Evolutionary conservation across 306 rosid genomes (phyloP).

Genomic region (Styphnolobium japonicum): DNA sequence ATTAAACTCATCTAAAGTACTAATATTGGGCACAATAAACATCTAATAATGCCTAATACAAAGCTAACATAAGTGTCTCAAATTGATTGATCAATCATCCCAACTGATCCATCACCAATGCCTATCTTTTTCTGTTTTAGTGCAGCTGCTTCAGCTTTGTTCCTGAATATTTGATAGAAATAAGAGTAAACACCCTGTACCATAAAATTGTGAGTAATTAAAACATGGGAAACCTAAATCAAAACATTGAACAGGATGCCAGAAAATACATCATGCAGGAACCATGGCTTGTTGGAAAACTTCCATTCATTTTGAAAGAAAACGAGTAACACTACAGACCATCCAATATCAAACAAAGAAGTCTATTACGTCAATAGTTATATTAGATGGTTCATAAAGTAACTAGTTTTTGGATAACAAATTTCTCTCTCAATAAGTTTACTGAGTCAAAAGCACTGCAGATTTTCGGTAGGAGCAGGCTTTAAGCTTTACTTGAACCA

Average conservation of each 20-base stretch:
- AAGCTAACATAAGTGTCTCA: no score
- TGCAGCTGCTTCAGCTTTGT: slow-evolving; percentile 71
- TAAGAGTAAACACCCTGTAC: slow-evolving; percentile 99
- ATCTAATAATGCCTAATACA: no score
- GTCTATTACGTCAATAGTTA: neutral
- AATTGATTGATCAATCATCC: no score
- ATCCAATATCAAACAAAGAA: slow-evolving; percentile 6
- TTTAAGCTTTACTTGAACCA: no score
- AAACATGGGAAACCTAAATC: slow-evolving; percentile 41
- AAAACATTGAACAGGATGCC: slow-evolving; percentile 8
- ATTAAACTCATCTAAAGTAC: no score
- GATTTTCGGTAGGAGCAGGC: neutral
- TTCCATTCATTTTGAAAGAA: slow-evolving; percentile 1
- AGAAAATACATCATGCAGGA: slow-evolving; percentile 13
- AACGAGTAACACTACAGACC: neutral
- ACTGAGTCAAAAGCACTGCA: neutral
- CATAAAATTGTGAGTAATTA: slow-evolving; percentile 48
- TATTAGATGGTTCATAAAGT: neutral
- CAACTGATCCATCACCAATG: slow-evolving; percentile 87
- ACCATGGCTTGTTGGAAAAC: neutral
- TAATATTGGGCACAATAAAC: no score
- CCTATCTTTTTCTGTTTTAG: slow-evolving; percentile 59
- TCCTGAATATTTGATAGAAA: slow-evolving; percentile 99
- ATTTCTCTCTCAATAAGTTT: neutral
- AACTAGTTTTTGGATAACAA: neutral